These are phyloP conservation scores for Russula compacta DNA, from an alignment of 768 basidiomycete species.

Conservation along the genomic window DNA sequence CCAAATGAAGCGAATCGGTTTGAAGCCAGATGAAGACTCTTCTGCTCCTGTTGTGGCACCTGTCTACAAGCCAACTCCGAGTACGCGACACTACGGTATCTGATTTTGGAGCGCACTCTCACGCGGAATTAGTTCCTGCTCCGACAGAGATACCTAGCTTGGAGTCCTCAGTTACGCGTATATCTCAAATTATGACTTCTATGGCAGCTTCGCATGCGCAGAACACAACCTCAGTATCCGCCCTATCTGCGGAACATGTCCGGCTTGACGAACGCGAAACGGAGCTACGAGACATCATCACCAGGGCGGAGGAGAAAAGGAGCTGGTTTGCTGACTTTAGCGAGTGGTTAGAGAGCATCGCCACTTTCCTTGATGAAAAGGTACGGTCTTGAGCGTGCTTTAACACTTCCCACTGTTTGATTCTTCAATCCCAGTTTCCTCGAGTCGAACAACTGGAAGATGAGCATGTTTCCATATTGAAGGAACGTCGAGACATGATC, in stretches of 20 bases:
- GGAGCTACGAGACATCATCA: slow-evolving; percentile 69
- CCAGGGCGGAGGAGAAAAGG: slow-evolving; percentile 64
- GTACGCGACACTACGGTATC: slow-evolving; percentile 34
- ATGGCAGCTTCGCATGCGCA: slow-evolving; percentile 61
- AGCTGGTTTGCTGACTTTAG: slow-evolving; percentile 73
- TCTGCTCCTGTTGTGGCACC: slow-evolving; percentile 37
- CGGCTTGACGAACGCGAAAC: slow-evolving; percentile 59
- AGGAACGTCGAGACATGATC: slow-evolving; percentile 66
- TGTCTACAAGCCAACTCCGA: slow-evolving; percentile 61
- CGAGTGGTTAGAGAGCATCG: slow-evolving; percentile 76
- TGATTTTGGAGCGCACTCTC: slow-evolving; percentile 11
- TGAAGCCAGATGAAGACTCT: slow-evolving; percentile 32
- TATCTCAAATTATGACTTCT: slow-evolving; percentile 50
- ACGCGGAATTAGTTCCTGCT: slow-evolving; percentile 47
- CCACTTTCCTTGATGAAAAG: slow-evolving; percentile 85
- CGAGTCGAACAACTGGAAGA: slow-evolving; percentile 68
- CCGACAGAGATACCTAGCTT: slow-evolving; percentile 56
- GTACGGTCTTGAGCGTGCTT: slow-evolving; percentile 30
- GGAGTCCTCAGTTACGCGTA: slow-evolving; percentile 46
- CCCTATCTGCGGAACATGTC: slow-evolving; percentile 51
- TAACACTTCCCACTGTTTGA: slow-evolving; percentile 9
- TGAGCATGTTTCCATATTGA: slow-evolving; percentile 61
- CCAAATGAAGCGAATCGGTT: slow-evolving; percentile 69
- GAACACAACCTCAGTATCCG: slow-evolving; percentile 46
- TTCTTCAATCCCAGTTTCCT: slow-evolving; percentile 49